A percentile compares a stretch with the other conserved stretches of the same genome.
Evolutionary conservation across 306 rosid species (phyloP).

Genomic region (Trifolium dubium): DNA sequence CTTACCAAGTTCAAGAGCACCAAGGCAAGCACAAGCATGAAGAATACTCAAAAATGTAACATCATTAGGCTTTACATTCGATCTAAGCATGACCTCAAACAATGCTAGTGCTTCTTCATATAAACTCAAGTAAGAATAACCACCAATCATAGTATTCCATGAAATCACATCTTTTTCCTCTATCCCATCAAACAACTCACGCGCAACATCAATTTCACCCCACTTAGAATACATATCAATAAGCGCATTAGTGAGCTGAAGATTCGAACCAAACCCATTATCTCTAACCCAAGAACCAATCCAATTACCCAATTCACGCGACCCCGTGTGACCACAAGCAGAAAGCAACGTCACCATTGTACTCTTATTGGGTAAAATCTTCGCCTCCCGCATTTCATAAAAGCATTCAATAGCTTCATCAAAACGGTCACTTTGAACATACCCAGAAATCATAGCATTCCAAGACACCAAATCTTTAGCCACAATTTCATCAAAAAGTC

Average conservation of each 20-base stretch:
- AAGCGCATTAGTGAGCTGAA: constrained; percentile 66
- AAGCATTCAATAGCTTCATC: constrained; percentile 68
- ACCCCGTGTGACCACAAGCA: constrained; percentile 68
- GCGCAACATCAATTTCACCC: constrained; percentile 61
- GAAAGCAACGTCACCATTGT: constrained; percentile 70
- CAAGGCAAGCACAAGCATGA: constrained; percentile 80
- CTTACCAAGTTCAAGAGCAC: constrained; percentile 86
- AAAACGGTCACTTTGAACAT: constrained; percentile 57
- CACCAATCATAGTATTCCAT: constrained; percentile 89
- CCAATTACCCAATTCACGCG: constrained; percentile 65
- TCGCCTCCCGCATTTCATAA: constrained; percentile 55
- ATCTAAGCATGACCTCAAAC: constrained; percentile 68
- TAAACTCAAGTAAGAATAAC: constrained; percentile 55
- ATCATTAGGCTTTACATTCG: constrained; percentile 67
- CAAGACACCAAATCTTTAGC: constrained; percentile 73
- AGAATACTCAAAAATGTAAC: constrained; percentile 79
- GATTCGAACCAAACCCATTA: constrained; percentile 51
- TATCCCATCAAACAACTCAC: constrained; percentile 70
- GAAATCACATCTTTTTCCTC: constrained; percentile 69
- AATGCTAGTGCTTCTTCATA: constrained; percentile 68
- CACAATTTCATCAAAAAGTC: constrained; percentile 64
- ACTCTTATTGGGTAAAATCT: constrained; percentile 57
- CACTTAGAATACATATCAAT: constrained; percentile 84
- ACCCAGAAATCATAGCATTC: constrained; percentile 92
- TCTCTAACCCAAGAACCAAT: constrained; percentile 65